Percentiles rank a stretch among this genome's conserved stretches.
Evolutionary conservation across 768 basidiomycete species (phyloP).

Genomic region (Pleurotus giganteus): DNA sequence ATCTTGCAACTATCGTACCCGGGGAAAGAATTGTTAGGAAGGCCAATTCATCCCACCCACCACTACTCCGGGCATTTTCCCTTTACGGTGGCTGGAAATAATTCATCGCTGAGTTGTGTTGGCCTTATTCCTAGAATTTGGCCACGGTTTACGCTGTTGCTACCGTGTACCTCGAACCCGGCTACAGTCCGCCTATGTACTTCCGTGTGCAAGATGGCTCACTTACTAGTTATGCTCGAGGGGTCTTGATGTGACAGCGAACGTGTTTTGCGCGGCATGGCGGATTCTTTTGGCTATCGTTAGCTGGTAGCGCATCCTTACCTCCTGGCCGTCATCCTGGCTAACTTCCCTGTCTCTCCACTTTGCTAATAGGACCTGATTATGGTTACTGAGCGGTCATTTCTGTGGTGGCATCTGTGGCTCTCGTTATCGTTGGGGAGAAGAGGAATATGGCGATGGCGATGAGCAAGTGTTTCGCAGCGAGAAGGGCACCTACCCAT

Average conservation of each 20-base stretch:
- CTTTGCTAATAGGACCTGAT: slow-evolving; percentile 51
- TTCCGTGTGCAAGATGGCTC: slow-evolving; percentile 64
- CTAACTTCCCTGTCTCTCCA: slow-evolving; percentile 1
- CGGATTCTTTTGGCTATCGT: slow-evolving; percentile 61
- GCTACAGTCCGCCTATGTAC: slow-evolving; percentile 55
- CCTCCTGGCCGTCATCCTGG: slow-evolving; percentile 2
- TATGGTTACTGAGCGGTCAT: slow-evolving; percentile 78
- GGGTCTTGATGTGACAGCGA: slow-evolving; percentile 75
- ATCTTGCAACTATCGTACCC: neutral
- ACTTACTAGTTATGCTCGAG: slow-evolving; percentile 74
- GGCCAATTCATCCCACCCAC: neutral
- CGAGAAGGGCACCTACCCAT: slow-evolving; percentile 48
- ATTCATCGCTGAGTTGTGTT: slow-evolving; percentile 75
- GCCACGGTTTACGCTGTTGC: slow-evolving; percentile 77
- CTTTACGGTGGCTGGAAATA: slow-evolving; percentile 35
- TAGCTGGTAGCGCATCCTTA: slow-evolving; percentile 57
- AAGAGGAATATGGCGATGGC: slow-evolving; percentile 43
- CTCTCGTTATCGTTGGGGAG: slow-evolving; percentile 82
- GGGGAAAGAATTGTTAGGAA: neutral
- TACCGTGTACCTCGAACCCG: slow-evolving; percentile 60
- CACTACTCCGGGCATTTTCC: neutral
- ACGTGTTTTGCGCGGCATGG: slow-evolving; percentile 82
- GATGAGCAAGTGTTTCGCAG: slow-evolving; percentile 55
- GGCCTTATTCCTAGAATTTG: slow-evolving; percentile 80
- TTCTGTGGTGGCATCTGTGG: slow-evolving; percentile 83